Percentiles rank a stretch among this genome's conserved stretches.
Evolutionary conservation across 495 filamentous ascomycete species (phyloP).

Genomic region (Cercophora sp.): DNA sequence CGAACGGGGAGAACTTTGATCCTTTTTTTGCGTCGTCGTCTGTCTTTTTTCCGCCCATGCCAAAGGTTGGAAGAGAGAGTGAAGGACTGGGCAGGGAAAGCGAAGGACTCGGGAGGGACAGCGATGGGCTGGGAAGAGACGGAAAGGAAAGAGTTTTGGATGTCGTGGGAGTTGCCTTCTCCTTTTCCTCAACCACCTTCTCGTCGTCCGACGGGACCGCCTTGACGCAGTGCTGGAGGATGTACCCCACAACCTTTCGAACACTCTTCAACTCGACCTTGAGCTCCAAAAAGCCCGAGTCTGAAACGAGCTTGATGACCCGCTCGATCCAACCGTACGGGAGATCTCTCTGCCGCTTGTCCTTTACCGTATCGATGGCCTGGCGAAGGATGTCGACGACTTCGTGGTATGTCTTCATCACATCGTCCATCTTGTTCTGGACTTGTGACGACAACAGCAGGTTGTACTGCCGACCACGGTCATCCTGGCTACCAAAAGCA

Average conservation of each 20-base stretch:
- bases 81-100: background rate
- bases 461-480: conserved; percentile 26
- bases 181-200: background rate
- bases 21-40: conserved; percentile 3
- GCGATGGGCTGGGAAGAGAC: conserved; percentile 3
- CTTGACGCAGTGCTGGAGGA: conserved; percentile 19
- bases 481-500: conserved; percentile 24
- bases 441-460: conserved; percentile 20
- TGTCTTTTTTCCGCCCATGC: background rate
- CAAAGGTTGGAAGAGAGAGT: conserved; percentile 5
- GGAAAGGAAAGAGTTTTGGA: conserved; percentile 5
- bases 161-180: background rate
- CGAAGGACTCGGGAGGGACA: conserved; percentile 3
- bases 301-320: conserved; percentile 26
- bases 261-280: conserved; percentile 25
- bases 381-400: conserved; percentile 25
- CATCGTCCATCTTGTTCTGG: conserved; percentile 24
- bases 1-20: conserved; percentile 4
- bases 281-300: conserved; percentile 21
- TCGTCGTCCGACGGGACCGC: background rate
- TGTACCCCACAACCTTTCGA: conserved; percentile 31
- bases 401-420: conserved; percentile 24
- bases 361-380: conserved; percentile 30
- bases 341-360: conserved; percentile 25
- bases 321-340: conserved; percentile 28